Conservation (phyloP, 83 land plant genomes). For the Diphasiastrum complanatum region DNA sequence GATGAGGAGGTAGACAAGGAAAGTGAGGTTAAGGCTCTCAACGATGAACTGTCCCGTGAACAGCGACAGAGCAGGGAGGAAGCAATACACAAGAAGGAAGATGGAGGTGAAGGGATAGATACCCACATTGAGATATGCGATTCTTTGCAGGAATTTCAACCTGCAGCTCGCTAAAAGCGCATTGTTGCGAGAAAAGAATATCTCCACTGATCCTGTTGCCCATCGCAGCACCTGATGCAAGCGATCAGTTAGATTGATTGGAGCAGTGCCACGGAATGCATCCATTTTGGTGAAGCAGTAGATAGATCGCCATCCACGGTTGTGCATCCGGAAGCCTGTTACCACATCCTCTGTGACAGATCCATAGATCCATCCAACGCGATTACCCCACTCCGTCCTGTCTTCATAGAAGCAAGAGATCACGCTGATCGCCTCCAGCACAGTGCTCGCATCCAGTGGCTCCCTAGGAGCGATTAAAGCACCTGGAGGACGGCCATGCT, state of each 20-base stretch:
- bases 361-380: constrained; percentile 26
- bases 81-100: constrained; percentile 20
- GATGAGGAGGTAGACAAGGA: constrained; percentile 13
- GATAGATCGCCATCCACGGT: too few species aligned
- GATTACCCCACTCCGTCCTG: constrained; percentile 21
- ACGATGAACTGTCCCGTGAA: constrained; percentile 5
- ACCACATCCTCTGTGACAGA: too few species aligned
- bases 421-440: constrained; percentile 57
- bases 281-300: constrained; percentile 16
- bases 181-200: constrained; percentile 29
- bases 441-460: constrained; percentile 45
- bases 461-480: constrained; percentile 38
- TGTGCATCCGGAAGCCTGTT: constrained; percentile 24
- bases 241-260: constrained; percentile 23
- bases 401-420: constrained; percentile 39
- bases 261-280: constrained; percentile 26
- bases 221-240: neutral
- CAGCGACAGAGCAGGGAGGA: constrained; percentile 20
- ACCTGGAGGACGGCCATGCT: constrained; percentile 55
- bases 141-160: constrained; percentile 20
- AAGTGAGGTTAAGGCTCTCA: constrained; percentile 8
- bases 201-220: constrained; percentile 19
- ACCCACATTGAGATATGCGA: neutral
- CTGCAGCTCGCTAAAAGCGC: constrained; percentile 12
- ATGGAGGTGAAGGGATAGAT: constrained; percentile 8